A percentile compares a stretch with the other conserved stretches of the same genome.
Conservation (phyloP, 73 alveolate species). For the Symbiodinium pilosum region DNA sequence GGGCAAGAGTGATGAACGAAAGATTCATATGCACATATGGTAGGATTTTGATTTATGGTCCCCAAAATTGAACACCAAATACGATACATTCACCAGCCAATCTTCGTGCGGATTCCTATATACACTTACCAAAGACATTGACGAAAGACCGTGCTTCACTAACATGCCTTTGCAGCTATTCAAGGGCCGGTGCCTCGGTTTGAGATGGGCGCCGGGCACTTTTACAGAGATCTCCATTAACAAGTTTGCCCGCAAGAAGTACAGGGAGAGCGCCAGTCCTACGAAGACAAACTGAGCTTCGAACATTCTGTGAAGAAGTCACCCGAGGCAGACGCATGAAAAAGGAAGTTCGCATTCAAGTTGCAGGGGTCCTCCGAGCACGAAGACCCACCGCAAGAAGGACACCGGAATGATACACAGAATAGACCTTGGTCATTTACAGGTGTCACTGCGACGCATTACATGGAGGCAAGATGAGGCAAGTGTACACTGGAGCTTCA, state of each 20-base stretch:
- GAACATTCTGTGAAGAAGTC: too few relatives aligned
- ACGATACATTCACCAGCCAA: too few relatives aligned
- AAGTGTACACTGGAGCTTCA: too few relatives aligned
- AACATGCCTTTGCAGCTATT: too few relatives aligned
- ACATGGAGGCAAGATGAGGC: too few relatives aligned
- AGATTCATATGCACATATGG: background rate
- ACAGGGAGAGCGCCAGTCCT: conserved; percentile 81
- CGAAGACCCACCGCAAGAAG: conserved; percentile 78
- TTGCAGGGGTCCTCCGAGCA: conserved; percentile 29
- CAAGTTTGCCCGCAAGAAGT: conserved; percentile 47
- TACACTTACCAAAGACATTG: too few relatives aligned
- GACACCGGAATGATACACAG: conserved; percentile 87
- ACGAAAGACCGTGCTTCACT: too few relatives aligned
- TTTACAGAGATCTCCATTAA: conserved; percentile 61
- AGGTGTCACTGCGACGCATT: too few relatives aligned
- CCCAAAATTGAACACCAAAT: too few relatives aligned
- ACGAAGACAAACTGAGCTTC: too few relatives aligned
- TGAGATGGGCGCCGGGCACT: conserved; percentile 21
- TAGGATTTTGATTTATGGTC: too few relatives aligned
- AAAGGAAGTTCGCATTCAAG: background rate
- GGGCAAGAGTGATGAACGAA: background rate
- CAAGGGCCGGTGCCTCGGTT: too few relatives aligned
- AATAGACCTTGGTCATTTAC: conserved; percentile 77
- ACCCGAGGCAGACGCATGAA: background rate
- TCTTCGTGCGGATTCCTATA: background rate